Conservation (phyloP, 108 stramenopile species). For the Heterococcus sp. region DNA sequence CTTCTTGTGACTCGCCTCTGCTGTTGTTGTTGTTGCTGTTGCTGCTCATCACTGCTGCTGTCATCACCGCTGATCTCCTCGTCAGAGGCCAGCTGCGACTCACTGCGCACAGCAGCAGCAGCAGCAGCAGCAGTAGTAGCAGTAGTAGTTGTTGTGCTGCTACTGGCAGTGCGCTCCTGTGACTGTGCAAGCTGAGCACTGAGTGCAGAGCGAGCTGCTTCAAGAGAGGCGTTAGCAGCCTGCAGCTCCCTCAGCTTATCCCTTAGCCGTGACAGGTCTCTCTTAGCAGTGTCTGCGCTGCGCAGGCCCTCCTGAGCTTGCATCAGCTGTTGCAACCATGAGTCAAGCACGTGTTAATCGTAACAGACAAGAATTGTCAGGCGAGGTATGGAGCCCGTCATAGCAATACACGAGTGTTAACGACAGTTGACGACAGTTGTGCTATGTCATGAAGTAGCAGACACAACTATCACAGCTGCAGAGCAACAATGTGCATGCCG, state of each 20-base stretch:
- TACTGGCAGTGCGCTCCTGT: not conserved
- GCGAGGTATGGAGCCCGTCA: too few species aligned
- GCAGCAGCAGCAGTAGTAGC: not conserved
- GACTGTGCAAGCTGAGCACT: not conserved
- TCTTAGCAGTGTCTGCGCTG: not conserved
- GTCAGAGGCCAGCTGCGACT: not conserved
- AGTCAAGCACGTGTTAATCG: not conserved
- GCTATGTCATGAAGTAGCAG: too few species aligned
- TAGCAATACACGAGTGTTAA: too few species aligned
- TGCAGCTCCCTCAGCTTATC: not conserved
- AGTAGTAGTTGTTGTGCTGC: not conserved
- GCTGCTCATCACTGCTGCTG: not conserved
- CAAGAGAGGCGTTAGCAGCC: not conserved
- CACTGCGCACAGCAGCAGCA: not conserved
- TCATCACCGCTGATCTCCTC: not conserved
- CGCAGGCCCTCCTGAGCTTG: not conserved
- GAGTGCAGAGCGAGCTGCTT: not conserved
- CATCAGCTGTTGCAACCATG: not conserved
- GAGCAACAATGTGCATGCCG: too few species aligned
- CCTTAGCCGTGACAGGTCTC: not conserved
- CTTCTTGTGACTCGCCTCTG: not conserved
- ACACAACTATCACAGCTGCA: too few species aligned
- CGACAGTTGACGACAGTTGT: too few species aligned
- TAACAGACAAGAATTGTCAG: too few species aligned
- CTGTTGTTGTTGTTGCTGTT: not conserved